Evolutionary conservation across 176 grass and related monocot genomes (phyloP).

Genomic region (Puccinellia tenuiflora): DNA sequence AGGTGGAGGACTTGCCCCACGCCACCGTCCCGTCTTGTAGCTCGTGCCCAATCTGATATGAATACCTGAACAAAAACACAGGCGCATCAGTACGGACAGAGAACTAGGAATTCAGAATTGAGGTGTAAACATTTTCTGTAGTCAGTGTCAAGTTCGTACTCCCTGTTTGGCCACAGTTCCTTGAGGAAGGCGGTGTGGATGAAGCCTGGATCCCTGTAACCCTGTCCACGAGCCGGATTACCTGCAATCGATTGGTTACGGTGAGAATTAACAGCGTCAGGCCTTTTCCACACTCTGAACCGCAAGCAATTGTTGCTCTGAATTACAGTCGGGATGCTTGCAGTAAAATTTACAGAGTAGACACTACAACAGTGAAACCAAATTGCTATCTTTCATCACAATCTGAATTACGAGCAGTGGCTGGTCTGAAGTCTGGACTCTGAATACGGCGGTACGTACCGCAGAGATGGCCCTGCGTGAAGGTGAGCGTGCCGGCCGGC

Average conservation of each 20-base stretch:
- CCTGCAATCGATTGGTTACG: conserved; percentile 1
- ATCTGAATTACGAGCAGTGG: not conserved
- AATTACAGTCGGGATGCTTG: too few relatives aligned
- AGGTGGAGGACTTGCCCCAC: conserved; percentile 56
- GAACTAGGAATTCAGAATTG: not conserved
- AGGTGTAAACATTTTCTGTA: not conserved
- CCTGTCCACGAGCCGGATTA: conserved; percentile 58
- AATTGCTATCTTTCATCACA: too few relatives aligned
- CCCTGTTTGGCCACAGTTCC: conserved; percentile 77
- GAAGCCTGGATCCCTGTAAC: conserved; percentile 83
- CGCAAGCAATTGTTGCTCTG: not conserved
- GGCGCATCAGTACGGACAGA: not conserved
- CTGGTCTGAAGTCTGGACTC: not conserved
- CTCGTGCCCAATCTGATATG: conserved; percentile 61
- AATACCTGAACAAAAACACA: conserved; percentile 38
- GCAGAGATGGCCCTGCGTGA: conserved; percentile 41
- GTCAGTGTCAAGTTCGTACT: conserved; percentile 26
- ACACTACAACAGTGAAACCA: too few relatives aligned
- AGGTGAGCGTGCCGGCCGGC: conserved; percentile 71
- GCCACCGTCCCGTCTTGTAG: conserved; percentile 47
- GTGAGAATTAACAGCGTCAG: not conserved
- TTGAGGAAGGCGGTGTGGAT: conserved; percentile 81
- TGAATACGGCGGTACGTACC: conserved; percentile 29
- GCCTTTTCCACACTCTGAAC: not conserved
- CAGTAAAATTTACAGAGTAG: too few relatives aligned